Base-by-base conservation (phyloP, 495 filamentous ascomycete species). In the Neurospora sp. region DNA sequence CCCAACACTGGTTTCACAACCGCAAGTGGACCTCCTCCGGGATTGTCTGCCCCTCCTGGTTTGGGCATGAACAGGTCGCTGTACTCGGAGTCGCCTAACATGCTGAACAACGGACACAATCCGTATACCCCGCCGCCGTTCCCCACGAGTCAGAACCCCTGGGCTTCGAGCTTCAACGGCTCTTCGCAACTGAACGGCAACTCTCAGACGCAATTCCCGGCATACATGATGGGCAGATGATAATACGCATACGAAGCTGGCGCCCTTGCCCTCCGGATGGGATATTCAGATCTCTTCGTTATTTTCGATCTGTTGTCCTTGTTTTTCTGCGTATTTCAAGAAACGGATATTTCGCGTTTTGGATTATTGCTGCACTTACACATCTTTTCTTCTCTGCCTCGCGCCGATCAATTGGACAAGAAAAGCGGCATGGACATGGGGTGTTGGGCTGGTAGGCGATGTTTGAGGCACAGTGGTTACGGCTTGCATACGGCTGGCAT, bases 11-110 rank as follows among this genome's bases (percentile, higher is more conserved):
- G 87, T 71, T 94, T 93, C 77, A 90, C 90, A 6, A 89, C 90
- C 0, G 90, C 91, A 7, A 93, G 83, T 78, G 91, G 92, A 8
- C 92, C 92, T 31, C 92, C 92, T 7, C 92, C 92, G 0, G 92
- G 92, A 0, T 84, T 94, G 45, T 72, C 87, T 2, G 89, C 88
- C 40, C 92, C 92, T 10, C 92, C 92, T 22, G 91, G 91, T 39
- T 84, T 92, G 37, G 82, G 82, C 37, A 81, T 86, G 69, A 80
- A 78, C 74, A 81, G 85, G 6, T 69, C 74, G 68, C 82, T 38
- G 45, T 76, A 76, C 76, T 80, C 74, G 40, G 75, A 68, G 61
- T 76, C 75, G 70, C 73, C 75, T 3, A 73, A 70, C 37, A 68
- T 78, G 7, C 73, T 61, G 17, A 70, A 44, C 10, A 74, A 76